Conservation (phyloP, 2,329 filamentous ascomycete genomes). For the Aspergillus carbonarius region DNA sequence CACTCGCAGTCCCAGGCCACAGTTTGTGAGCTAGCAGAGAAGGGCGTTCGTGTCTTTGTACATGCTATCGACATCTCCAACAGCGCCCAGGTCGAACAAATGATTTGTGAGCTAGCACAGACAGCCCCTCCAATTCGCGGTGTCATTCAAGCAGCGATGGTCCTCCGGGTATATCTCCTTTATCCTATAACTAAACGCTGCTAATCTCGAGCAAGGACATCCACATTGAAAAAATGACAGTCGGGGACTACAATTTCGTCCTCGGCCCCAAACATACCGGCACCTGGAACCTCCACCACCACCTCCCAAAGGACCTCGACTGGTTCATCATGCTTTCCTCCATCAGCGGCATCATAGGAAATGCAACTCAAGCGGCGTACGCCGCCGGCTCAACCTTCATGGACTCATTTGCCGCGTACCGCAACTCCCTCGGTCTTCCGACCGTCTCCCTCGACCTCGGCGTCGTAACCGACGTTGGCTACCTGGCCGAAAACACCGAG, state of each 20-base stretch:
- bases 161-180: conserved; percentile 19
- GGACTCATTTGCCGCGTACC: conserved; percentile 33
- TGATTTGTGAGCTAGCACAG: conserved; percentile 11
- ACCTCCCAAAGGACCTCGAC: conserved; percentile 29
- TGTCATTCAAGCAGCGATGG: conserved; percentile 30
- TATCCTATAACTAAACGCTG: not conserved
- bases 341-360: conserved; percentile 45
- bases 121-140: conserved; percentile 23
- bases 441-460: conserved; percentile 32
- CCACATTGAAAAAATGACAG: conserved; percentile 38
- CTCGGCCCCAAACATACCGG: conserved; percentile 35
- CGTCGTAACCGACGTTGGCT: conserved; percentile 28
- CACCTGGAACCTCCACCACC: conserved; percentile 30
- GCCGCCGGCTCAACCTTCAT: conserved; percentile 39
- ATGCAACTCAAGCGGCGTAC: conserved; percentile 47
- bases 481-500: conserved; percentile 17
- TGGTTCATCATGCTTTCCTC: conserved; percentile 45
- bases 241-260: conserved; percentile 31
- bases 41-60: conserved; percentile 19
- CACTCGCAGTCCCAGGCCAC: conserved; percentile 17
- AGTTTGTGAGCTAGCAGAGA: conserved; percentile 17
- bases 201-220: conserved; percentile 18
- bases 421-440: conserved; percentile 24
- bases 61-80: conserved; percentile 35
- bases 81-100: conserved; percentile 28